These are phyloP conservation scores for Phytophthora rubi DNA, from an alignment of 352 stramenopile species.

Conservation along the genomic window DNA sequence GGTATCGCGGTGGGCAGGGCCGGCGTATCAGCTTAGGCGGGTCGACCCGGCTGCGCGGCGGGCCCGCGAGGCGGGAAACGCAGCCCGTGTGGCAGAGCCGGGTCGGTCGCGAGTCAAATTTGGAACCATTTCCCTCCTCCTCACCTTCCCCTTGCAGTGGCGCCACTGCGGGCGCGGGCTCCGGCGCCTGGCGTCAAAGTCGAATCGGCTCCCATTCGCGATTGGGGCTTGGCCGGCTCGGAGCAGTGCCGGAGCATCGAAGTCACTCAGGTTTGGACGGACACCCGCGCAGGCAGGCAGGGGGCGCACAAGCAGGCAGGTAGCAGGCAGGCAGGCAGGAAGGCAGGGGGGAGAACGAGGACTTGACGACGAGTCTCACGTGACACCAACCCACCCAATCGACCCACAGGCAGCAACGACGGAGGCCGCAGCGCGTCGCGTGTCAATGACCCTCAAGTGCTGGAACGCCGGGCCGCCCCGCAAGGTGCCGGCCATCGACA, in stretches of 20 bases:
- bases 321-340: too few species aligned
- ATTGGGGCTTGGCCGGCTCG: slow-evolving; percentile 37
- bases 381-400: background rate
- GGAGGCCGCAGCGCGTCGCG: slow-evolving; percentile 11
- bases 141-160: slow-evolving; percentile 44
- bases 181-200: slow-evolving; percentile 30
- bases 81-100: background rate
- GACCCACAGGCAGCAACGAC: slow-evolving; percentile 8
- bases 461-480: slow-evolving; percentile 49
- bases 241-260: slow-evolving; percentile 4
- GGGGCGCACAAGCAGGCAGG: too few species aligned
- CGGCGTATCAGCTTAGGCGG: background rate
- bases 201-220: slow-evolving; percentile 45
- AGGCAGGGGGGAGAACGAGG: background rate
- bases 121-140: slow-evolving; percentile 29
- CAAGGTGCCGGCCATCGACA: slow-evolving; percentile 35
- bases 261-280: slow-evolving; percentile 12
- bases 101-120: slow-evolving; percentile 16
- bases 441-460: slow-evolving; percentile 69
- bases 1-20: background rate
- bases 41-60: too few species aligned
- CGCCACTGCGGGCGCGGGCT: slow-evolving; percentile 26
- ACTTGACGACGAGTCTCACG: background rate
- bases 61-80: background rate
- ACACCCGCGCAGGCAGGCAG: background rate